Base-by-base conservation (phyloP, 805 yeast genomes). In the Saccharomyces paradoxus region DNA sequence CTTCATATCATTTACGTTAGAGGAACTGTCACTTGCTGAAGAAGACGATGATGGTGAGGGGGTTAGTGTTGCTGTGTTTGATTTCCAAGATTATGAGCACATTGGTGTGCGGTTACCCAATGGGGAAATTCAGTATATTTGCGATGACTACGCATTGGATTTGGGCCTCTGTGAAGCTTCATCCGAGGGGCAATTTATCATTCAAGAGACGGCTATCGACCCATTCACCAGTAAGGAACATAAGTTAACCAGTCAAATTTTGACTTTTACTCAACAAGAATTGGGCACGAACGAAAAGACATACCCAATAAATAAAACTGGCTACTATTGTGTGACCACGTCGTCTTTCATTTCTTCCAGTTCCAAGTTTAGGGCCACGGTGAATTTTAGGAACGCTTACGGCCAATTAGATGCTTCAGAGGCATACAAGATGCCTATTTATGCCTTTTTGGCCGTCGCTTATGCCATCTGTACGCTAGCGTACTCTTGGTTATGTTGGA, bases 381-480 rank as follows among this genome's bases (percentile, higher is more conserved):
- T 86, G 48, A 85, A 84, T 63, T 94, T 89, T 72, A 94, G 89
- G 74, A 94, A 91, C 71, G 87, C 98, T 4, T 94, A 81, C 70
- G 99, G 99, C 54, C 81, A 88, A 56, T 75, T 94, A 55, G 81
- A 95, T 29, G 99, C 96, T 4, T 77, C 91, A 37, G 96, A 94
- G 68, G 86, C 89, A 60, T 96, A 98, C 30, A 89, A 91, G 63
- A 77, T 94, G 58, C 89, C 96, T 12, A 81, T 89, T 27, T 94
- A 89, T 68, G 97, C 96, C 0, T 80, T 87, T 13, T 76, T 89
- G 64, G 88, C 97, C 1, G 77, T 92, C 41, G 81, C 86, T 47
- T 94, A 94, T 67, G 89, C 87, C 5, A 85, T 88, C 46, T 83
- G 89, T 10, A 77, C 89, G 65, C 83, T 87, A 17, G 76, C 87